phyloP scores from a whole-genome alignment of 2,329 filamentous ascomycete species.

The Exserohilum turcica region DNA sequence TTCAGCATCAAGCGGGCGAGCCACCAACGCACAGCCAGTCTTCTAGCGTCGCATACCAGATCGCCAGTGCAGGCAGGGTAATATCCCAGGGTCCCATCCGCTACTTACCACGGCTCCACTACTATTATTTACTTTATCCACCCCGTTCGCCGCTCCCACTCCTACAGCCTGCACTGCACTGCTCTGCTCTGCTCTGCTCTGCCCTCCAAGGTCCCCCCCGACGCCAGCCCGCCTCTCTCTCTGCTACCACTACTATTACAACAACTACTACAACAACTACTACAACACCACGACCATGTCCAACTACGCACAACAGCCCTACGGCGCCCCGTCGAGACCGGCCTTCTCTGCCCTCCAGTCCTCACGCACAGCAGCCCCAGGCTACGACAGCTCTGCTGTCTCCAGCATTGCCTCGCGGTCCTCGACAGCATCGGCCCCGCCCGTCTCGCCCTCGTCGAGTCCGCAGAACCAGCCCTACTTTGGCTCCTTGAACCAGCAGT shows the following conservation, averaged over 20 bases:
- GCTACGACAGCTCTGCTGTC: conserved; percentile 52
- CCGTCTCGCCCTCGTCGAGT: conserved; percentile 41
- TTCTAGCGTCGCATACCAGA: conserved; percentile 14
- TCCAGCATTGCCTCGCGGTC: conserved; percentile 47
- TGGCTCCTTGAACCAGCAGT: conserved; percentile 34
- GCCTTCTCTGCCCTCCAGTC: conserved; percentile 46
- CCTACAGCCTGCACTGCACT: neutral
- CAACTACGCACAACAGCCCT: conserved; percentile 25
- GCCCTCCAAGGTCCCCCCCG: neutral
- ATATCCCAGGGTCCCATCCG: conserved; percentile 22
- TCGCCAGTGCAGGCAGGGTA: conserved; percentile 21
- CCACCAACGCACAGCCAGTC: conserved; percentile 12
- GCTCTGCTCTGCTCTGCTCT: neutral
- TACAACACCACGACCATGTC: conserved; percentile 28
- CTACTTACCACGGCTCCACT: conserved; percentile 28
- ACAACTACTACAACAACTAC: no score
- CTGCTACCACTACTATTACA: no score
- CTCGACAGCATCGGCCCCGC: conserved; percentile 39
- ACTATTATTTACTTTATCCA: conserved; percentile 25
- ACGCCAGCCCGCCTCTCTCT: neutral
- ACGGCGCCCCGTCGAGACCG: conserved; percentile 31
- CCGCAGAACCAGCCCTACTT: conserved; percentile 44
- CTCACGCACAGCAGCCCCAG: conserved; percentile 34
- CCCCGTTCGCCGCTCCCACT: conserved; percentile 14
- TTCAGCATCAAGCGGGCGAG: neutral